A percentile compares a stretch with the other conserved stretches of the same genome.
Conservation (phyloP, 2,329 filamentous ascomycete genomes). For the Alternaria ethzedia region DNA sequence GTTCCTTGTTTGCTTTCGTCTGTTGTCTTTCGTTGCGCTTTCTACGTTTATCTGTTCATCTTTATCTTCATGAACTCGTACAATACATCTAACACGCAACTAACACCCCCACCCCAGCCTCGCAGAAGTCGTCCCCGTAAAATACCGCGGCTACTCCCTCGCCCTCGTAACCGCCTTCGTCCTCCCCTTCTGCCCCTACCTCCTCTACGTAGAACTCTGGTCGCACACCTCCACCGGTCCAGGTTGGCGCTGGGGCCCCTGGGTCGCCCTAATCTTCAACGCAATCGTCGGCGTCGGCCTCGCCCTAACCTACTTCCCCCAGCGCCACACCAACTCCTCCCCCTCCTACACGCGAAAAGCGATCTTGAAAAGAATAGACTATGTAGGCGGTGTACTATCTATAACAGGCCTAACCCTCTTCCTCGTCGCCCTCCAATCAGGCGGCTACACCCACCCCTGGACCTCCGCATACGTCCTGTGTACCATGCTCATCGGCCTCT, state of each 20-base stretch:
- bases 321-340: conserved; percentile 34
- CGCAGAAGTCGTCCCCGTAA: conserved; percentile 43
- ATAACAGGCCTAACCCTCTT: conserved; percentile 43
- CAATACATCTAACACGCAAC: too few relatives aligned
- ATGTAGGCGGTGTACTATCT: conserved; percentile 28
- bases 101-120: conserved; percentile 25
- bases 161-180: conserved; percentile 44
- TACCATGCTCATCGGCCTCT: conserved; percentile 44
- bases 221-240: conserved; percentile 29
- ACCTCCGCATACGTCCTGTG: conserved; percentile 46
- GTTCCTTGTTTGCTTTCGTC: background rate
- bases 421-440: conserved; percentile 50
- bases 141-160: conserved; percentile 42
- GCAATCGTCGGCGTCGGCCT: conserved; percentile 39
- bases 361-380: background rate
- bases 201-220: conserved; percentile 41
- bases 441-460: conserved; percentile 51
- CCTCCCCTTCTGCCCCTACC: conserved; percentile 44
- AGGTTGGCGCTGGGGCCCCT: conserved; percentile 46
- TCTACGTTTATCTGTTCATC: too few relatives aligned
- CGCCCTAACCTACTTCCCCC: conserved; percentile 41
- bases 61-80: too few relatives aligned
- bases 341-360: background rate
- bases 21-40: too few relatives aligned
- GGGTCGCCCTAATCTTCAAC: conserved; percentile 44